phyloP scores from a whole-genome alignment of 2,329 filamentous ascomycete genomes.

The Fusarium duplospermum region DNA sequence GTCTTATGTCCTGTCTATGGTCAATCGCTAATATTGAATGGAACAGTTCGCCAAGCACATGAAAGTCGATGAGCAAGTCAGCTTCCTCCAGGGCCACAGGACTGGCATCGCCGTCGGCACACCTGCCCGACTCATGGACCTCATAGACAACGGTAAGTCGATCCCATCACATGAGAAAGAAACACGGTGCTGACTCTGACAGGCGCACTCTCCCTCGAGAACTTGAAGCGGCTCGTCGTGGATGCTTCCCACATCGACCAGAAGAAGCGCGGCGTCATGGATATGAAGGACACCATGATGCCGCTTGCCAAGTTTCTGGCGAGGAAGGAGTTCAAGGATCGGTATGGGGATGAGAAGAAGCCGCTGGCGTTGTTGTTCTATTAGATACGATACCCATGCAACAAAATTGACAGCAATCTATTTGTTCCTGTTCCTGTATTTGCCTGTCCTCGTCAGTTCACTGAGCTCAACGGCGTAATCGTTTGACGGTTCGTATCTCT shows the following conservation, averaged over 20 bases:
- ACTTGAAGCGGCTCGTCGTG: slow-evolving; percentile 83
- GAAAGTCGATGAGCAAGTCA: slow-evolving; percentile 88
- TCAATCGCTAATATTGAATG: neutral
- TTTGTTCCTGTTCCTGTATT: neutral
- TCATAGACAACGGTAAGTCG: slow-evolving; percentile 81
- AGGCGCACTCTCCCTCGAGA: slow-evolving; percentile 76
- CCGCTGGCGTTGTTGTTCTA: slow-evolving; percentile 74
- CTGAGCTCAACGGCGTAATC: neutral
- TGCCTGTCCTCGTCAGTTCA: neutral
- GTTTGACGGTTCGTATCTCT: neutral
- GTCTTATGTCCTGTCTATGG: neutral
- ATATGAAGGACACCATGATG: slow-evolving; percentile 93
- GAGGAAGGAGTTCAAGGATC: slow-evolving; percentile 75
- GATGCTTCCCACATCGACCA: slow-evolving; percentile 94
- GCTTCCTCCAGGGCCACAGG: slow-evolving; percentile 75
- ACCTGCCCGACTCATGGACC: slow-evolving; percentile 81
- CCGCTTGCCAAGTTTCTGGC: slow-evolving; percentile 82
- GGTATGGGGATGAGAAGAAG: slow-evolving; percentile 71
- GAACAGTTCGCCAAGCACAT: slow-evolving; percentile 92
- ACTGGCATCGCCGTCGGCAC: slow-evolving; percentile 93
- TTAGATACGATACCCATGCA: slow-evolving; percentile 53
- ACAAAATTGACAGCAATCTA: slow-evolving; percentile 3
- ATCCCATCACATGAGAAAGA: neutral
- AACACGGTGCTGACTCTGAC: neutral
- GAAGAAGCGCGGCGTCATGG: slow-evolving; percentile 93